Base-by-base conservation (phyloP, 2,329 filamentous ascomycete species). In the Trichoderma breve region DNA sequence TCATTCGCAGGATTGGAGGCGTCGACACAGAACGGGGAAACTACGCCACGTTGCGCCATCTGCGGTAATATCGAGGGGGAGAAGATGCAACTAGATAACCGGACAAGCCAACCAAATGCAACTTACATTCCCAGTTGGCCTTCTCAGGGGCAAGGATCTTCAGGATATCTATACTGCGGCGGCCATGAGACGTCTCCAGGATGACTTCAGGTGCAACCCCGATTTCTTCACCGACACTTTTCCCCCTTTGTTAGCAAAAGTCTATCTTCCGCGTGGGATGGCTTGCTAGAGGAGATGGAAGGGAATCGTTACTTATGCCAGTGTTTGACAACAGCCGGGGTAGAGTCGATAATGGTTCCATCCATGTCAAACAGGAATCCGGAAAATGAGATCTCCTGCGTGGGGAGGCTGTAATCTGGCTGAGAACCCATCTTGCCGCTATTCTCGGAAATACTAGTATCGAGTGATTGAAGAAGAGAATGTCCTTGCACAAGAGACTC, bases 41-140 rank as follows among this genome's bases (percentile, higher is more conserved):
- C n/a, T n/a, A 24, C 21, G 63, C 34, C 51, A 43, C 24, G 7
- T 11, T 30, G 34, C 34, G 18, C 51, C 32, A 21, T 28, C 61
- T 39, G 62, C 30, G 57, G 43, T 32, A 47, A 51, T 57, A 32
- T 63, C 34, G n/a, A 34, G n/a, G 24, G 4, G 43, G n/a, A 7
- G 9, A 24, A 53, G 47, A 24, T 21, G 21, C n/a, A 28, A 36
- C 3, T 2, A 18, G 12, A 30, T 24, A 60, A 14, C 24, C 12
- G n/a, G 28, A 24, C 6, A 28, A 28, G 24, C 15, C 9, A 61
- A n/a, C 14, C 12, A 21, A 21, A 21, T 24, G 24, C 47, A 43
- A 89, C 93, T 84, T 83, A 97, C 94, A 97, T 75, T 97, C 94
- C 94, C 93, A 95, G 77, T 92, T 98, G 55, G 96, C 96, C 80